These are phyloP conservation scores for Strigomonas oncopelti DNA, from an alignment of 208 protist species.

Conservation along the genomic window DNA sequence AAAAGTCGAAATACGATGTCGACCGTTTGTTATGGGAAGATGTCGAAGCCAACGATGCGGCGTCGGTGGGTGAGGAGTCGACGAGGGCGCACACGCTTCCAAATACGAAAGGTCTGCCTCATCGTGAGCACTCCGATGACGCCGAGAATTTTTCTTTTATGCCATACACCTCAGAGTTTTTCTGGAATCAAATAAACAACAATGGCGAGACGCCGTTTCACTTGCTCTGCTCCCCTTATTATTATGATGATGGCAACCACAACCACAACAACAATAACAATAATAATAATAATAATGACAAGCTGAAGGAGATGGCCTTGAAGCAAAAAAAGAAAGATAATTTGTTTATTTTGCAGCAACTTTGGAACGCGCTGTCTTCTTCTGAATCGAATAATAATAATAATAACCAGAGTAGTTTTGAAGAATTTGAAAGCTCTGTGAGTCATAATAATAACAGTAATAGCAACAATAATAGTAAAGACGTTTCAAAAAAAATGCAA, in stretches of 20 bases:
- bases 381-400: no score
- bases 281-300: no score
- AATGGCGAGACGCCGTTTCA: not conserved
- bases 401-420: not conserved
- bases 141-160: no score
- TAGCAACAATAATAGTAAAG: slow-evolving; percentile 13
- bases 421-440: not conserved
- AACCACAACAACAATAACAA: no score
- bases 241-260: no score
- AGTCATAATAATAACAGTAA: not conserved
- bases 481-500: no score
- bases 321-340: not conserved
- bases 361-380: not conserved
- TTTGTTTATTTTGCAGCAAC: not conserved
- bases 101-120: not conserved
- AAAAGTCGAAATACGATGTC: not conserved
- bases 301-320: no score
- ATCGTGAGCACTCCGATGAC: not conserved
- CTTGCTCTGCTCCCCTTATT: no score
- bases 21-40: not conserved
- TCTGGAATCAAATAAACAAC: not conserved
- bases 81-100: no score
- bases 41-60: not conserved
- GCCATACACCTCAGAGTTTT: not conserved
- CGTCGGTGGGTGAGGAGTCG: no score